Percentiles rank a stretch among this genome's conserved stretches.
These are phyloP conservation scores for Metschnikowia cubensis DNA, from an alignment of 805 yeast species.

Conservation along the genomic window DNA sequence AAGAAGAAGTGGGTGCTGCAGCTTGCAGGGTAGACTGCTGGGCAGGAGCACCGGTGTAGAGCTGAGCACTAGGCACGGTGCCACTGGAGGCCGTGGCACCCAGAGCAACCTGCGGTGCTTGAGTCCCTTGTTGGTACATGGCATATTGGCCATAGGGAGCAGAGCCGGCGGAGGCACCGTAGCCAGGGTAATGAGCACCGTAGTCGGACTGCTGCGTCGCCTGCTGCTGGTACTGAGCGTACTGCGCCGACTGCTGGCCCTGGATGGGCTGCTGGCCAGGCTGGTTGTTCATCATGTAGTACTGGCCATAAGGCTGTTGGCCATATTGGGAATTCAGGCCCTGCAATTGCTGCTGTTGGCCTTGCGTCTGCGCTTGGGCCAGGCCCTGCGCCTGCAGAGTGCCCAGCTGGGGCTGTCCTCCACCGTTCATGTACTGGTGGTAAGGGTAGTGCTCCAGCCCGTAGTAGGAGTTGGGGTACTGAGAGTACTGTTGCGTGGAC, in stretches of 20 bases:
- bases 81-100: constrained; percentile 8
- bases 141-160: constrained; percentile 18
- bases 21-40: constrained; percentile 11
- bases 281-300: constrained; percentile 19
- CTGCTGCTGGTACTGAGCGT: constrained; percentile 13
- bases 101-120: constrained; percentile 9
- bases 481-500: constrained; percentile 21
- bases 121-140: constrained; percentile 15
- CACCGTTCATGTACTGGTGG: constrained; percentile 18
- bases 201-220: constrained; percentile 14
- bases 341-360: constrained; percentile 13
- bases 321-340: constrained; percentile 14
- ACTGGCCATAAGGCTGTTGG: constrained; percentile 19
- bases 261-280: constrained; percentile 16
- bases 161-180: constrained; percentile 9
- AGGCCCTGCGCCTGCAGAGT: constrained; percentile 12
- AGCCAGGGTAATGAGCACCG: constrained; percentile 17
- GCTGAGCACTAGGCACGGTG: constrained; percentile 14
- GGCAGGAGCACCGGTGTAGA: constrained; percentile 11
- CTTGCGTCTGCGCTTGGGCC: constrained; percentile 6
- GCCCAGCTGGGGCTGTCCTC: constrained; percentile 15
- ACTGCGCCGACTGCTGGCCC: constrained; percentile 9
- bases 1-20: constrained; percentile 10
- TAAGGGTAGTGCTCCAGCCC: constrained; percentile 22
- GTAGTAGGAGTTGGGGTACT: constrained; percentile 19